Percentiles rank a stretch among this genome's conserved stretches.
phyloP scores from a whole-genome alignment of 768 basidiomycete species.

The Dioszegia crocea region DNA sequence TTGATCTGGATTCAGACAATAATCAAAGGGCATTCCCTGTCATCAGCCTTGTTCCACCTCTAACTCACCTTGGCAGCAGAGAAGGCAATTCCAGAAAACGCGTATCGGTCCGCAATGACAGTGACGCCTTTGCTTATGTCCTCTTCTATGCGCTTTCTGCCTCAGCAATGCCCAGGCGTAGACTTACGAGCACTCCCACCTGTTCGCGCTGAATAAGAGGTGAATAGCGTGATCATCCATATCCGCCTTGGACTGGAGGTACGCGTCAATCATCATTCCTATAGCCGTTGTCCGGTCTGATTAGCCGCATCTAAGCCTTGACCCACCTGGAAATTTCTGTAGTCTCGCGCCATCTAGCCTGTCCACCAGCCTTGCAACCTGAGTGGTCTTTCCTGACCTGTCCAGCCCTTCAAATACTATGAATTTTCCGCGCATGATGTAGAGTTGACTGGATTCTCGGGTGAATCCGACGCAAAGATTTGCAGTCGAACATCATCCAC shows the following conservation, averaged over 20 bases:
- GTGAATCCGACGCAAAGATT: constrained; percentile 13
- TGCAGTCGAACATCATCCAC: too few species aligned
- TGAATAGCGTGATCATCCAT: constrained; percentile 89
- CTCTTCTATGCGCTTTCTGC: constrained; percentile 61
- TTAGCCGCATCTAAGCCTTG: background rate
- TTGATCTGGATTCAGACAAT: constrained; percentile 83
- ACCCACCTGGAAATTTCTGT: constrained; percentile 83
- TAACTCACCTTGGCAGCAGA: constrained; percentile 53
- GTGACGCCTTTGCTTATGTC: constrained; percentile 63
- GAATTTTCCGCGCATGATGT: constrained; percentile 60
- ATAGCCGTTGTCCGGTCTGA: constrained; percentile 85
- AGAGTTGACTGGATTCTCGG: constrained; percentile 11
- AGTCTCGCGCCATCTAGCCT: constrained; percentile 60
- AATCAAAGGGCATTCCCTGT: constrained; percentile 64
- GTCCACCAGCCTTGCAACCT: constrained; percentile 61
- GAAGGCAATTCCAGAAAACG: constrained; percentile 94
- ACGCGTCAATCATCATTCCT: constrained; percentile 88
- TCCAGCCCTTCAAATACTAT: constrained; percentile 96
- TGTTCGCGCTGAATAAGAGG: constrained; percentile 90
- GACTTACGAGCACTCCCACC: constrained; percentile 86
- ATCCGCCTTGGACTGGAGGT: constrained; percentile 75
- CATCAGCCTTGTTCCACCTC: background rate
- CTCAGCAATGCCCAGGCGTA: background rate
- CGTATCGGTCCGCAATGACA: constrained; percentile 87
- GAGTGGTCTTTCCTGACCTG: constrained; percentile 89